Percentiles rank a stretch among this genome's conserved stretches.
Conservation (phyloP, 2,329 filamentous ascomycete species). For the Dactylellina haptotyla region DNA sequence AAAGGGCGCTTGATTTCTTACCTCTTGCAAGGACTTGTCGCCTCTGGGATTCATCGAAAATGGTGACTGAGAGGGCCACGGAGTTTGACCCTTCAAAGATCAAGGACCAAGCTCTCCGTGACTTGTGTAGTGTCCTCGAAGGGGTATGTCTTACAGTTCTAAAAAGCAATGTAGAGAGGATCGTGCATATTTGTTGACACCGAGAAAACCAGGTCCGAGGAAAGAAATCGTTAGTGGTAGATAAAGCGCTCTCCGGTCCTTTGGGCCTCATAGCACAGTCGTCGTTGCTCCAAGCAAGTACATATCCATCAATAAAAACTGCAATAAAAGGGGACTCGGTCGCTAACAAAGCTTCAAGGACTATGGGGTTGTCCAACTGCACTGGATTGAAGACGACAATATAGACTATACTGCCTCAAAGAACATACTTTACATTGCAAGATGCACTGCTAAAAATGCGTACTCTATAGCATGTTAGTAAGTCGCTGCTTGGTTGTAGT, state of each 20-base stretch:
- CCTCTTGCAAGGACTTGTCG: neutral
- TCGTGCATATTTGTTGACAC: conserved; percentile 57
- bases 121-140: conserved; percentile 90
- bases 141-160: conserved; percentile 74
- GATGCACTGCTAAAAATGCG: conserved; percentile 84
- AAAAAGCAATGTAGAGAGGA: neutral
- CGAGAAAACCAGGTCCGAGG: conserved; percentile 79
- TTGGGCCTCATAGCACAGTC: conserved; percentile 94
- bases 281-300: conserved; percentile 64
- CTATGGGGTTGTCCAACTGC: conserved; percentile 97
- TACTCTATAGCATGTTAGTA: conserved; percentile 86
- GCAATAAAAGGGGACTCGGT: no score
- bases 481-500: conserved; percentile 43
- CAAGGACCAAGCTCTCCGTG: conserved; percentile 82
- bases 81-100: conserved; percentile 78
- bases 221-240: conserved; percentile 97
- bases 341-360: conserved; percentile 73
- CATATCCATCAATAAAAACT: neutral
- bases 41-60: conserved; percentile 15
- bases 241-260: conserved; percentile 87
- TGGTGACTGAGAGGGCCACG: conserved; percentile 42
- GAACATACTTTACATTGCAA: conserved; percentile 92
- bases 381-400: conserved; percentile 95
- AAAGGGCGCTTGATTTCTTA: neutral
- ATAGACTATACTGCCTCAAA: conserved; percentile 86